These are phyloP conservation scores for Mycosphaerella arachidis DNA, from an alignment of 2,329 filamentous ascomycete genomes.

Conservation along the genomic window DNA sequence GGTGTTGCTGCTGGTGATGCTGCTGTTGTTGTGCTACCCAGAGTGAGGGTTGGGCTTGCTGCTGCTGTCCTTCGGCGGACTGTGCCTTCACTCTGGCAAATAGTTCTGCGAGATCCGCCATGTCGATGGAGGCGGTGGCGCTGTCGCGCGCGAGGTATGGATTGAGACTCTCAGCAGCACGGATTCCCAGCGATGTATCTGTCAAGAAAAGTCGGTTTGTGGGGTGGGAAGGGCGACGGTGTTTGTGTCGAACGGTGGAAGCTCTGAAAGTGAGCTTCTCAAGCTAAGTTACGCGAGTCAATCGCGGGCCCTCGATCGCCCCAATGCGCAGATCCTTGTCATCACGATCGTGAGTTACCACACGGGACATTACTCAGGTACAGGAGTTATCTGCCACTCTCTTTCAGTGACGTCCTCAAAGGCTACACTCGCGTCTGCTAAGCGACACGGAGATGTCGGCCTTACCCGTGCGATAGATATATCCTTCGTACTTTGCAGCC, in stretches of 20 bases:
- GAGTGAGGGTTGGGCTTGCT: slow-evolving; percentile 17
- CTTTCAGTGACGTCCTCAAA: background rate
- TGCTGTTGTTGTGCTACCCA: slow-evolving; percentile 11
- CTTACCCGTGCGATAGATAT: background rate
- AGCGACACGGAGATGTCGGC: background rate
- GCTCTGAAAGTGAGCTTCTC: background rate
- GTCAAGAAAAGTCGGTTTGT: background rate
- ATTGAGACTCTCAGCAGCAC: background rate
- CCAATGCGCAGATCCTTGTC: background rate
- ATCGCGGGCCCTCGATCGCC: background rate
- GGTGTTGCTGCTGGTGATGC: slow-evolving; percentile 36
- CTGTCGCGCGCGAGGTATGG: background rate
- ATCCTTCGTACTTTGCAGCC: background rate
- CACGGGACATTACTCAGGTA: background rate
- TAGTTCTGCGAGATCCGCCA: slow-evolving; percentile 29
- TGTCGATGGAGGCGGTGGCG: background rate
- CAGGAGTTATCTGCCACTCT: background rate
- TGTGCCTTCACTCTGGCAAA: slow-evolving; percentile 40
- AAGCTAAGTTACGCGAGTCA: background rate
- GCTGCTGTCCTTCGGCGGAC: slow-evolving; percentile 11
- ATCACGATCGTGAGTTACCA: background rate
- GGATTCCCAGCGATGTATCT: background rate
- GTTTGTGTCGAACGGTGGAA: background rate
- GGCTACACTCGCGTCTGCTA: background rate
- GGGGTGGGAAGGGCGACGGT: background rate